These are phyloP conservation scores for Botrytis fragariae DNA, from an alignment of 2,329 filamentous ascomycete genomes.

Conservation along the genomic window DNA sequence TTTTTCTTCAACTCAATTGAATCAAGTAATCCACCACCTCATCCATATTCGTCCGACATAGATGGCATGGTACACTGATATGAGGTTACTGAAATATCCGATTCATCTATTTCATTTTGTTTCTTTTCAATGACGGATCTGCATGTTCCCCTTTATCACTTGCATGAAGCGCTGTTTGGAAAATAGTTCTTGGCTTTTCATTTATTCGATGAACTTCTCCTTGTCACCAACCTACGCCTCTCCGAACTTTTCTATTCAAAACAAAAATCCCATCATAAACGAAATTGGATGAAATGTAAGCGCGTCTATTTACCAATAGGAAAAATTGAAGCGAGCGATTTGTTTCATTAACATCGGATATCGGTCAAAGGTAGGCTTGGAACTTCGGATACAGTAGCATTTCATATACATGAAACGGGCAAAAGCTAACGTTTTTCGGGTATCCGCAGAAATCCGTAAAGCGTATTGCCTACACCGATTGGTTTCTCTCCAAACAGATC, in stretches of 20 bases:
- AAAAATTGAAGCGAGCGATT: background rate
- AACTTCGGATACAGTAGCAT: background rate
- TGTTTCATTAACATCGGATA: constrained; percentile 4
- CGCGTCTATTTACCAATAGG: background rate
- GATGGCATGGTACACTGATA: background rate
- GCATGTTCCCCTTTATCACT: background rate
- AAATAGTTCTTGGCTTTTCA: background rate
- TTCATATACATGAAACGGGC: background rate
- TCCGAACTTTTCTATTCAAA: background rate
- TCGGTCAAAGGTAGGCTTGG: background rate
- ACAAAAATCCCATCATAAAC: background rate
- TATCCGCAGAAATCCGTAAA: background rate
- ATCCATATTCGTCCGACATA: background rate
- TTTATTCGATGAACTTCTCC: background rate
- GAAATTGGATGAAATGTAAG: background rate
- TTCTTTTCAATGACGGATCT: background rate
- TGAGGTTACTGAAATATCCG: background rate
- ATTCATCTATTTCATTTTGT: background rate
- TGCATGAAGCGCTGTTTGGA: background rate
- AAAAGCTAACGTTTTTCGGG: background rate
- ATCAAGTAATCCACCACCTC: background rate
- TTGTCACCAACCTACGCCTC: background rate
- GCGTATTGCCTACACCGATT: background rate
- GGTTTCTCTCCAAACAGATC: background rate
- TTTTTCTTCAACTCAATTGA: background rate